Conservation (phyloP, 257 asterid genomes). For the Knoxia roxburghii region DNA sequence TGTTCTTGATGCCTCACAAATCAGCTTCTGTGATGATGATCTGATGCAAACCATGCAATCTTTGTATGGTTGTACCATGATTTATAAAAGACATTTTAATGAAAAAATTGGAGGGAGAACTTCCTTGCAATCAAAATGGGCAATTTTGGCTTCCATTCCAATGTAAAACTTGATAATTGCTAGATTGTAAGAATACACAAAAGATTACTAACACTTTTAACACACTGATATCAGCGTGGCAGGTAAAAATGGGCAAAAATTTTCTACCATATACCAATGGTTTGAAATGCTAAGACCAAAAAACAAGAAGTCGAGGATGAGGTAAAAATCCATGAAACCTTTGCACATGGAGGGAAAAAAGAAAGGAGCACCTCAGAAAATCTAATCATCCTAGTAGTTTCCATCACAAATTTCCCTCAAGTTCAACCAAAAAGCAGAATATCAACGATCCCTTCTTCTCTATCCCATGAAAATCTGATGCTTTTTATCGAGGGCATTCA, state of each 20-base stretch:
- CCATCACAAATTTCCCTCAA: neutral
- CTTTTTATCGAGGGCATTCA: conserved; percentile 13
- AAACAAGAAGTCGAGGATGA: neutral
- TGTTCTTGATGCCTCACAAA: neutral
- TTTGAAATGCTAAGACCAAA: neutral
- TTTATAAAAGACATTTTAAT: no score
- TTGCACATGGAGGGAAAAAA: conserved; percentile 1
- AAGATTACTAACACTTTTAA: no score
- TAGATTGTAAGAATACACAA: no score
- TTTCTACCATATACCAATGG: neutral
- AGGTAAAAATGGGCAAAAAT: neutral
- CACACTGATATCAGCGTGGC: no score
- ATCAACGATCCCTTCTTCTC: neutral
- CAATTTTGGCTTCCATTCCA: no score
- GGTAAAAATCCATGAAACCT: conserved; percentile 17
- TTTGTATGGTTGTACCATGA: no score
- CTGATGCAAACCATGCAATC: no score
- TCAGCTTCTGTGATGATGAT: no score
- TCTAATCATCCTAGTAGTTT: conserved; percentile 11
- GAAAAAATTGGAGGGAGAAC: no score
- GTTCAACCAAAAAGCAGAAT: conserved; percentile 3
- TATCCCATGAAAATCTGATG: conserved; percentile 26
- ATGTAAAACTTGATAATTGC: no score
- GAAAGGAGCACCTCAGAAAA: conserved; percentile 6
- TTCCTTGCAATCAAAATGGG: no score